Evolutionary conservation across 2,329 filamentous ascomycete species (phyloP), one percentile per base, ranked within the genome.

Genomic region (Fusarium robinianum): DNA sequence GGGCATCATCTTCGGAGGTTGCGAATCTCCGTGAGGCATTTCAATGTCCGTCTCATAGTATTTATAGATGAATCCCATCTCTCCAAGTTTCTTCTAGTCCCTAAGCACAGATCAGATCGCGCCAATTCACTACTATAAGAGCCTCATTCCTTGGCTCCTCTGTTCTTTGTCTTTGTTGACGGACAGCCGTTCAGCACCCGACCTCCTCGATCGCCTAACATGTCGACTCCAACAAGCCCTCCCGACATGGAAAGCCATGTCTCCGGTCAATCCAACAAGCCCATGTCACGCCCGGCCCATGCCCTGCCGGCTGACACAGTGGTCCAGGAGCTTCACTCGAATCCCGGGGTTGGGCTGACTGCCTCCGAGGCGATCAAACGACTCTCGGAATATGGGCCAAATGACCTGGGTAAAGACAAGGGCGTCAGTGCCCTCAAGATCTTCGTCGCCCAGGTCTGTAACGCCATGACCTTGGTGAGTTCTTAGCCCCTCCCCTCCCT

Each of bases 391-490:
- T 79, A 79, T 68, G 84, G 84, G 2, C 63, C 69, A 7, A 88
- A 87, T 54, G 78, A 85, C 49, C 73, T 88, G 8, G 80, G 82
- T 41, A 78, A 83, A 30, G 76, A 71, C 8, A 72, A 76, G 38
- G 78, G 79, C 4, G 83, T 87, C 16, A 79, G 78, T 33, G 75
- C 80, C 12, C 61, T 76, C 35, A 83, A 84, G 60, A 86, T 87
- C 47, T 67, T 87, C 11, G 68, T 86, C 25, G 73, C 77, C 24
- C 84, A 87, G 62, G 71, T 87, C 42, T 82, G 81, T 38, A 87
- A 87, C 63, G 83, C 83, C 8, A 81, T 87, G 81, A 86, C 80
- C 46, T 63, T 87, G 63, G 84, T 83, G 54, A 52, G 60, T 46
- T 7, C 2, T 2, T 32, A 3, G n/a, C n/a, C n/a, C n/a, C 18